These are phyloP conservation scores for Aspergillus tanneri DNA, from an alignment of 2,329 filamentous ascomycete genomes.

Conservation along the genomic window DNA sequence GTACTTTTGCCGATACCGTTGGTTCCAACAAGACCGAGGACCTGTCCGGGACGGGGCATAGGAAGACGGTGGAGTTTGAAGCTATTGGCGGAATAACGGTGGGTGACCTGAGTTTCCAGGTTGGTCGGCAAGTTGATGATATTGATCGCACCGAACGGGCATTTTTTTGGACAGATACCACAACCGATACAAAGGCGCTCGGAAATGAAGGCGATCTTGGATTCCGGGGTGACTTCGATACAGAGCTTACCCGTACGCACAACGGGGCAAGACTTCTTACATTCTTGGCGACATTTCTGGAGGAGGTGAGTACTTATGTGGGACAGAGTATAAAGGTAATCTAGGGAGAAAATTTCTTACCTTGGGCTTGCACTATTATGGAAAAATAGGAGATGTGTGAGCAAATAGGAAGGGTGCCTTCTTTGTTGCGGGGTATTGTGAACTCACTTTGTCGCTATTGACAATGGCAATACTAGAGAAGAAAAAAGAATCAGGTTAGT, in stretches of 20 bases:
- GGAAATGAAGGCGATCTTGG: conserved; percentile 96
- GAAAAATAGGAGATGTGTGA: conserved; percentile 40
- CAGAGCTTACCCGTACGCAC: conserved; percentile 96
- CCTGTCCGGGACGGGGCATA: conserved; percentile 92
- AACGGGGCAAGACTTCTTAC: conserved; percentile 97
- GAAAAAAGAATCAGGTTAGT: conserved; percentile 18
- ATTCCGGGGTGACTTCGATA: conserved; percentile 85
- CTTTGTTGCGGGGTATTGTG: conserved; percentile 35
- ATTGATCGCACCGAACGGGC: conserved; percentile 96
- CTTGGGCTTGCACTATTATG: conserved; percentile 78
- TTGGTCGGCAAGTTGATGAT: conserved; percentile 99
- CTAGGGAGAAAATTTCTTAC: conserved; percentile 45
- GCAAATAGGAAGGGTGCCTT: too few relatives aligned
- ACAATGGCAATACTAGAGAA: conserved; percentile 88
- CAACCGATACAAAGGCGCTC: conserved; percentile 96
- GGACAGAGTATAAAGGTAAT: background rate
- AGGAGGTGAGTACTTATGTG: conserved; percentile 24
- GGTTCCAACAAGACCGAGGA: conserved; percentile 92
- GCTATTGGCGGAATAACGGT: conserved; percentile 98
- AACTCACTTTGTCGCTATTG: conserved; percentile 88
- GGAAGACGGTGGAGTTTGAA: conserved; percentile 98
- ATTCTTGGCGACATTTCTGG: conserved; percentile 97
- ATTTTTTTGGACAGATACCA: conserved; percentile 99
- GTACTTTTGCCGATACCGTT: conserved; percentile 99
- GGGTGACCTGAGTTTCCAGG: conserved; percentile 95